Conservation (phyloP, 2,329 filamentous ascomycete genomes). For the Penicillium expansum region DNA sequence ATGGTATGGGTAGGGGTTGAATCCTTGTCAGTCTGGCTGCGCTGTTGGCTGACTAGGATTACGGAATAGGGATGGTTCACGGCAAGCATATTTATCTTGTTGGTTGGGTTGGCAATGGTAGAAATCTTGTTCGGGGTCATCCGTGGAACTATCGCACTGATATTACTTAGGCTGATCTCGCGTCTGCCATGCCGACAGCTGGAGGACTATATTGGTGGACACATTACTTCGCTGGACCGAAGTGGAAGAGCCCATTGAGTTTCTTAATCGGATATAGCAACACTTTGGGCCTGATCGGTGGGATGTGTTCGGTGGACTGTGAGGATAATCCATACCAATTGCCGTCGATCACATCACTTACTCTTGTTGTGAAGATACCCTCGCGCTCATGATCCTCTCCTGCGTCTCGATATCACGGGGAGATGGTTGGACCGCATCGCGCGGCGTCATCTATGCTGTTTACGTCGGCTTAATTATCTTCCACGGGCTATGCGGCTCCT, state of each 20-base stretch:
- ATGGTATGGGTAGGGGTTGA: slow-evolving; percentile 55
- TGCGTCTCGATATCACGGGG: slow-evolving; percentile 58
- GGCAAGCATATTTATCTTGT: slow-evolving; percentile 56
- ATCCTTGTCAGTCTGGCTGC: not conserved
- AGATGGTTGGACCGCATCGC: slow-evolving; percentile 55
- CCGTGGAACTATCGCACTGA: not conserved
- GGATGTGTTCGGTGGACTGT: slow-evolving; percentile 62
- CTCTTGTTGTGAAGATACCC: slow-evolving; percentile 22
- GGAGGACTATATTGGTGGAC: slow-evolving; percentile 62
- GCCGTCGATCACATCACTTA: not conserved
- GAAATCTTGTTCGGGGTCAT: slow-evolving; percentile 16
- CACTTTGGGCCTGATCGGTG: slow-evolving; percentile 58
- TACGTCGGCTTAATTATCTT: slow-evolving; percentile 55
- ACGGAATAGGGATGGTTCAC: slow-evolving; percentile 49
- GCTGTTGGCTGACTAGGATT: not conserved
- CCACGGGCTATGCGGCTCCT: slow-evolving; percentile 55
- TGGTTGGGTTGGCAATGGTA: slow-evolving; percentile 59
- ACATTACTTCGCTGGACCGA: slow-evolving; percentile 57
- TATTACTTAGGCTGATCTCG: slow-evolving; percentile 46
- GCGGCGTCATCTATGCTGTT: slow-evolving; percentile 57
- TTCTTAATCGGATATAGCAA: slow-evolving; percentile 63
- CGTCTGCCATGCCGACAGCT: slow-evolving; percentile 57
- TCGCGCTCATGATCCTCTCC: slow-evolving; percentile 45
- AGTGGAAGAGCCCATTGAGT: slow-evolving; percentile 55
- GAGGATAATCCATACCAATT: slow-evolving; percentile 4